Base-by-base conservation (phyloP, 2,329 filamentous ascomycete species). In the Neospermospora avenae region DNA sequence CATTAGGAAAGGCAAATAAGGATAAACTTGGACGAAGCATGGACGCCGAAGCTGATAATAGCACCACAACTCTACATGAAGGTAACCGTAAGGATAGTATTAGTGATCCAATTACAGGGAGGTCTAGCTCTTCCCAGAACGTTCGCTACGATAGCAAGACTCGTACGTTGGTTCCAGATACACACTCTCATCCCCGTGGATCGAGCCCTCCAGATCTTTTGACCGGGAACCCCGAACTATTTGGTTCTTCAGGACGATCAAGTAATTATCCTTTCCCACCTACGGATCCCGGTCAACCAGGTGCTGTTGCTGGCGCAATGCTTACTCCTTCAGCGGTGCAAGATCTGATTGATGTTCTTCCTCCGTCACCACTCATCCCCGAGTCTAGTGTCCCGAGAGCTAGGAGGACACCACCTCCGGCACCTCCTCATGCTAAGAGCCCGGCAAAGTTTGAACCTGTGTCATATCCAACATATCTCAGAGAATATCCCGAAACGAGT, bases 381-480 rank as follows among this genome's bases (percentile, higher is more conserved):
- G 68, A 71, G 45, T 45, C 68, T 11, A 69, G 62, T 37, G 37
- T 37, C 57, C 67, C 45, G 67, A 65, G 37, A 54, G 51, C 51
- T 28, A 69, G 60, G 31, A 68, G 44, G 51, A 63, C 69, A 49
- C 72, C 73, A 58, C 73, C 74, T 20, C 63, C 74, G 52, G 65
- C 66, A 16, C 68, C 69, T 24, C 68, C 67, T 25, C 67, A 65
- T 58, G 53, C 62, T 25, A 63, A 46, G 48, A 53, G 59, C 31
- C 48, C 66, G 18, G 37, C 59, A 70, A 73, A 71, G 57, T 71
- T 77, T 11, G 75, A 78, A 49, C 75, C 77, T 14, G 61, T 72
- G 13, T 69, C 70, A 25, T 74, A 74, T 62, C 72, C 72, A 10
- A 70, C 68, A 2, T 74, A 74, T 57, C 60, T 72, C n/a, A 70